Evolutionary conservation across 2,329 filamentous ascomycete genomes (phyloP).

Genomic region (Dothistroma pini): DNA sequence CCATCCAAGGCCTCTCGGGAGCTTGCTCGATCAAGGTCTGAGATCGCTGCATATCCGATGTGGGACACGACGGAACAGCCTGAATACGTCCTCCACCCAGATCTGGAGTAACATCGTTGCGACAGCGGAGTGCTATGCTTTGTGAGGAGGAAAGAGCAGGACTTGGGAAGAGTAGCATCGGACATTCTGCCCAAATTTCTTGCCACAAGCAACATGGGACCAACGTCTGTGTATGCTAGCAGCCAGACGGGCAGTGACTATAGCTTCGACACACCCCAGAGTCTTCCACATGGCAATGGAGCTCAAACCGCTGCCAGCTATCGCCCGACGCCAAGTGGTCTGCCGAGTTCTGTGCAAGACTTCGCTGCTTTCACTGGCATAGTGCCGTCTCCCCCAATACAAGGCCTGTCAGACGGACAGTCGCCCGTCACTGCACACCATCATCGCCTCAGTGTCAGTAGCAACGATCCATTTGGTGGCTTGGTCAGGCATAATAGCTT

Average conservation of each 20-base stretch:
- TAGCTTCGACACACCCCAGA: conserved; percentile 27
- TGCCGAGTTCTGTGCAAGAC: conserved; percentile 9
- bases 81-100: neutral
- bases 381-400: conserved; percentile 16
- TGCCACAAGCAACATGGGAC: conserved; percentile 19
- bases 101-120: neutral
- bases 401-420: conserved; percentile 16
- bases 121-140: neutral
- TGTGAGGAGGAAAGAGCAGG: neutral
- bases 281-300: conserved; percentile 19
- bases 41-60: neutral
- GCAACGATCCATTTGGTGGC: conserved; percentile 24
- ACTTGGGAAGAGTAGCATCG: neutral
- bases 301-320: conserved; percentile 10
- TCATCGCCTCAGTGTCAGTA: conserved; percentile 32
- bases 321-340: conserved; percentile 12
- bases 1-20: neutral
- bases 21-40: neutral
- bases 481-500: conserved; percentile 27
- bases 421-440: conserved; percentile 21
- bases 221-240: conserved; percentile 25
- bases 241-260: conserved; percentile 31
- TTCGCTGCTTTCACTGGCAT: conserved; percentile 17
- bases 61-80: neutral
- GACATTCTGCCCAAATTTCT: conserved; percentile 2